Percentiles rank a stretch among this genome's conserved stretches.
Conservation (phyloP, 179 eudicot genomes). For the Corrigiola litoralis region DNA sequence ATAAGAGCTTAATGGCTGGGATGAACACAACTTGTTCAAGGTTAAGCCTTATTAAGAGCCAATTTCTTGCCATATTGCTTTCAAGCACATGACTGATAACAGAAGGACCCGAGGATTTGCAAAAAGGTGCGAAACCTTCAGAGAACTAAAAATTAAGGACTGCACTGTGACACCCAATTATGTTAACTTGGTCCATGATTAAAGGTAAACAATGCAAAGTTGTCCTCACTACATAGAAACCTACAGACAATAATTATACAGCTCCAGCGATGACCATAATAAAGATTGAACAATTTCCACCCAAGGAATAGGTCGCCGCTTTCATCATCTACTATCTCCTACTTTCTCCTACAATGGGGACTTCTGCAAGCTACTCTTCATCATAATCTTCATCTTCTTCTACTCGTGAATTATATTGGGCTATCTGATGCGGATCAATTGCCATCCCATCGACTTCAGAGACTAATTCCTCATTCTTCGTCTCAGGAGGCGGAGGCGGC, state of each 20-base stretch:
- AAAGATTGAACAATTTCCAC: not conserved
- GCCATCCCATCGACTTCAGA: conserved; percentile 54
- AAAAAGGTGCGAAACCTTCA: not conserved
- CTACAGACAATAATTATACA: conserved; percentile 31
- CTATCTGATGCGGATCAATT: conserved; percentile 44
- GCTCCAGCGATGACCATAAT: conserved; percentile 18
- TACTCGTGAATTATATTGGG: conserved; percentile 35
- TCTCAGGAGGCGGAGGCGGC: conserved; percentile 18
- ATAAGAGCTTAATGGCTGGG: too few relatives aligned
- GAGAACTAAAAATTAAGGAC: not conserved
- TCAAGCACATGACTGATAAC: not conserved
- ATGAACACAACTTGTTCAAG: too few relatives aligned
- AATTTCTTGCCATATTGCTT: too few relatives aligned
- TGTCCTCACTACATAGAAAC: conserved; percentile 1
- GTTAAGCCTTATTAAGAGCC: too few relatives aligned
- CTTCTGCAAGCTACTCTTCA: conserved; percentile 27
- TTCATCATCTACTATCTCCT: conserved; percentile 26
- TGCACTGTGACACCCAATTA: conserved; percentile 10
- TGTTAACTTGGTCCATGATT: conserved; percentile 3
- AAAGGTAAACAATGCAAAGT: conserved; percentile 17
- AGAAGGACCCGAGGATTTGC: not conserved
- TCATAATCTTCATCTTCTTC: conserved; percentile 49
- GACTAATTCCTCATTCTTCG: conserved; percentile 33
- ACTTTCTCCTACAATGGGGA: conserved; percentile 3
- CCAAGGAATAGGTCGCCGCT: conserved; percentile 19